A percentile compares a stretch with the other conserved stretches of the same genome.
phyloP scores from a whole-genome alignment of 331 rosid species.

The Saraca asoca region DNA sequence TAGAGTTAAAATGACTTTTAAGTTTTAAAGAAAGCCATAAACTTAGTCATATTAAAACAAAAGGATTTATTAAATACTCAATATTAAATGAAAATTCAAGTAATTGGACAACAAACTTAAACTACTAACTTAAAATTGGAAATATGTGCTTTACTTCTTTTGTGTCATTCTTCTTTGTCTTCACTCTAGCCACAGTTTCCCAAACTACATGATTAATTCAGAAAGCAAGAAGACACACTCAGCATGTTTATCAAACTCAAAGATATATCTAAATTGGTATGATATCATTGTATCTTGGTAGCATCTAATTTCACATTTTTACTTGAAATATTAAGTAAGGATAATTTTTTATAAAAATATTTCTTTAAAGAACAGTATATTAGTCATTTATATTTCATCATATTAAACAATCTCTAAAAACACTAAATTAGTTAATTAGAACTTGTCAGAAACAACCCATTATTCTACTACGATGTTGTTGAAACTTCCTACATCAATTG shows the following conservation, averaged over 20 bases:
- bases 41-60: slow-evolving; percentile 22
- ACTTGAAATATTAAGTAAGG: background rate
- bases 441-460: slow-evolving; percentile 61
- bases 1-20: slow-evolving; percentile 82
- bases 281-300: background rate
- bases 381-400: no score
- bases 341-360: no score
- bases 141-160: slow-evolving; percentile 84
- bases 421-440: slow-evolving; percentile 17
- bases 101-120: slow-evolving; percentile 27
- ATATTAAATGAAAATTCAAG: slow-evolving; percentile 20
- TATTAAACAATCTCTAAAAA: slow-evolving; percentile 16
- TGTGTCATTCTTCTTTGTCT: slow-evolving; percentile 87
- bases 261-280: slow-evolving; percentile 15
- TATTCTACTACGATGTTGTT: slow-evolving; percentile 96
- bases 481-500: slow-evolving; percentile 80
- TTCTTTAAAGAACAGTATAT: no score
- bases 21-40: slow-evolving; percentile 11
- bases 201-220: slow-evolving; percentile 77
- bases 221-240: slow-evolving; percentile 36
- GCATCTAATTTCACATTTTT: no score
- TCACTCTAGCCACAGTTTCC: slow-evolving; percentile 98
- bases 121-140: slow-evolving; percentile 21
- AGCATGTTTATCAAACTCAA: slow-evolving; percentile 23
- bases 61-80: slow-evolving; percentile 27